These are phyloP conservation scores for Chiua sp. DNA, from an alignment of 1,284 basidiomycete species.

Conservation along the genomic window DNA sequence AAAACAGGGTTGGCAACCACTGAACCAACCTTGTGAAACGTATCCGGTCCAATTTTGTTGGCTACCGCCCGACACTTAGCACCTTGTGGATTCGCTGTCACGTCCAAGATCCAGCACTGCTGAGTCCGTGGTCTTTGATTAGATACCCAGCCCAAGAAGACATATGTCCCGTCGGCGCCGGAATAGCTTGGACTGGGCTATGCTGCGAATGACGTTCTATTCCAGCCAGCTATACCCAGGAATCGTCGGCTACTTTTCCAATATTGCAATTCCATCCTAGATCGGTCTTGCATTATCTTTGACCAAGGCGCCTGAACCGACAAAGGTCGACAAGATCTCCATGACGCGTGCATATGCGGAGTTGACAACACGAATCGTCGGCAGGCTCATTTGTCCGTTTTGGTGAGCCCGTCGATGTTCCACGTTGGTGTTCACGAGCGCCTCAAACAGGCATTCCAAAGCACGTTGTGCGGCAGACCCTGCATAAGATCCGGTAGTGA, in stretches of 20 bases:
- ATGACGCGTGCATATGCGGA: background rate
- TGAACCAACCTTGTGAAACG: conserved; percentile 2
- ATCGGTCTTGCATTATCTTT: background rate
- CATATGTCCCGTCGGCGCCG: background rate
- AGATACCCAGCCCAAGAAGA: background rate
- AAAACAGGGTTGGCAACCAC: background rate
- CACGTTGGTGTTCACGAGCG: conserved; percentile 8
- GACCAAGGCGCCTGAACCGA: background rate
- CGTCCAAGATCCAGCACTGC: conserved; percentile 1
- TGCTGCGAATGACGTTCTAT: background rate
- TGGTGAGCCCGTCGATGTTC: conserved; percentile 1
- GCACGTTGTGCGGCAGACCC: conserved; percentile 9
- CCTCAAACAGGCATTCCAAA: conserved; percentile 11
- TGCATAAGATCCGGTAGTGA: background rate
- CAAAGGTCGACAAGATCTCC: background rate
- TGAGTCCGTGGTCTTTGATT: background rate
- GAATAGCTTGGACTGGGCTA: background rate
- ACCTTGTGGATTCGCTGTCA: background rate
- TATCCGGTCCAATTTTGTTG: background rate
- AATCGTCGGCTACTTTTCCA: background rate
- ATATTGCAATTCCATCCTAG: background rate
- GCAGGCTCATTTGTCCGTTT: conserved; percentile 4
- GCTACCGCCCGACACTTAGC: conserved; percentile 1
- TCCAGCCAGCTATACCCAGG: background rate
- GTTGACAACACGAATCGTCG: conserved; percentile 8